A percentile compares a stretch with the other conserved stretches of the same genome.
phyloP scores from a whole-genome alignment of 1,284 basidiomycete genomes.

The Fomitopsis pinicola region DNA sequence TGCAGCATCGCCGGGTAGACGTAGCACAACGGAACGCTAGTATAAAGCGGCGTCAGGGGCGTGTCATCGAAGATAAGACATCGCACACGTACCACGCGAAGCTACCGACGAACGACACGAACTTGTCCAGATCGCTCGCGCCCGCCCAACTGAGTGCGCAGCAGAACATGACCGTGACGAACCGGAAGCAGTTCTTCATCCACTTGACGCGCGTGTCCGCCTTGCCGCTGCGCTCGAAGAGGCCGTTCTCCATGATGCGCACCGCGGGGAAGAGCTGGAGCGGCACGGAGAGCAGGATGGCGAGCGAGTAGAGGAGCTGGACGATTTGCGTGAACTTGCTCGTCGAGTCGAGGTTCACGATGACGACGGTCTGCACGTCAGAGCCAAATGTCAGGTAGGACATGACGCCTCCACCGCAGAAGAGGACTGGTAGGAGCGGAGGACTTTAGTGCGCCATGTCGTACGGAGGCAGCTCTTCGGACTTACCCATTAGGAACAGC shows the following conservation, averaged over 20 bases:
- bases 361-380: slow-evolving; percentile 88
- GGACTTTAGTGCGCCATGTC: not conserved
- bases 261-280: slow-evolving; percentile 97
- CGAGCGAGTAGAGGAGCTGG: slow-evolving; percentile 87
- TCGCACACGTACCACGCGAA: slow-evolving; percentile 79
- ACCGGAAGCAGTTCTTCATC: slow-evolving; percentile 92
- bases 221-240: slow-evolving; percentile 92
- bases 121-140: slow-evolving; percentile 93
- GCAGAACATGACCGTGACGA: slow-evolving; percentile 71
- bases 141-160: slow-evolving; percentile 80
- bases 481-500: slow-evolving; percentile 67
- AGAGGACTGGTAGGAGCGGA: slow-evolving; percentile 53
- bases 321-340: slow-evolving; percentile 89
- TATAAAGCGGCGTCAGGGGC: slow-evolving; percentile 1
- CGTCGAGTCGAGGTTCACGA: slow-evolving; percentile 87
- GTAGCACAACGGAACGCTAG: slow-evolving; percentile 89
- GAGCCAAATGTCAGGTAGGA: slow-evolving; percentile 89
- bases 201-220: slow-evolving; percentile 67
- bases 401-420: slow-evolving; percentile 87
- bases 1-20: slow-evolving; percentile 95
- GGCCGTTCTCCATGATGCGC: slow-evolving; percentile 93
- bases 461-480: not conserved
- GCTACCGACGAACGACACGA: slow-evolving; percentile 90
- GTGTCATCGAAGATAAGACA: not conserved
- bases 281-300: slow-evolving; percentile 92